phyloP scores from a whole-genome alignment of 1,284 basidiomycete species.

The Apiotrichum siamense region DNA sequence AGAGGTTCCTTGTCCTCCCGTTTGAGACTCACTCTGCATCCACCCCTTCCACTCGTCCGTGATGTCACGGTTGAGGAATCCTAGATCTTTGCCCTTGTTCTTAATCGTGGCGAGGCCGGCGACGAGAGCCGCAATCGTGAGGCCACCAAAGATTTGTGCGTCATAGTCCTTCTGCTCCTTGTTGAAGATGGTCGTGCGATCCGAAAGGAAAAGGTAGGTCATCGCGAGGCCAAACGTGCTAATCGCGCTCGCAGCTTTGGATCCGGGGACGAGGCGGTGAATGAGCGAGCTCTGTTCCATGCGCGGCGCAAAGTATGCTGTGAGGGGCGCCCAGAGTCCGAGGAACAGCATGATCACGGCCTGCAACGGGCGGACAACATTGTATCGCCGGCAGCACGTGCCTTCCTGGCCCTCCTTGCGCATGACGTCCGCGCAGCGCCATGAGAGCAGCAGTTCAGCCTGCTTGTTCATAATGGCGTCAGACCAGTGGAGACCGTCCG shows the following conservation, averaged over 20 bases:
- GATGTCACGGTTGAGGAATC: slow-evolving; percentile 81
- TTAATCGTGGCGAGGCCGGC: slow-evolving; percentile 62
- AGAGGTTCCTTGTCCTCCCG: too few species aligned
- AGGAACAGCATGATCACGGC: slow-evolving; percentile 54
- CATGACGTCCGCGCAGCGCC: slow-evolving; percentile 69
- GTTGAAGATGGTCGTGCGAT: slow-evolving; percentile 72
- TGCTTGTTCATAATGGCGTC: slow-evolving; percentile 61
- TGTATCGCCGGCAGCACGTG: slow-evolving; percentile 75
- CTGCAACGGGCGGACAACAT: slow-evolving; percentile 60
- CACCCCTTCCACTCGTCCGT: slow-evolving; percentile 94
- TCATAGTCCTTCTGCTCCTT: slow-evolving; percentile 82
- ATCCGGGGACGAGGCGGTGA: slow-evolving; percentile 47
- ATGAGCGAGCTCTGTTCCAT: slow-evolving; percentile 28
- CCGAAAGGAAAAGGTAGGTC: slow-evolving; percentile 65
- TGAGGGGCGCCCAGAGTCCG: slow-evolving; percentile 57
- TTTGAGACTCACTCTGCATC: slow-evolving; percentile 85
- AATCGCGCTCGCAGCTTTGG: slow-evolving; percentile 48
- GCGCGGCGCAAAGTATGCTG: slow-evolving; percentile 45
- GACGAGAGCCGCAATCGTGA: slow-evolving; percentile 55
- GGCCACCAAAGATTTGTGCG: slow-evolving; percentile 59
- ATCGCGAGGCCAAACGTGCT: slow-evolving; percentile 61
- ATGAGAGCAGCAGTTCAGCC: slow-evolving; percentile 70
- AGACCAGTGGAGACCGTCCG: slow-evolving; percentile 77
- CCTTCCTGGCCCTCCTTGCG: slow-evolving; percentile 66
- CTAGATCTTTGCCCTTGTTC: slow-evolving; percentile 63